Base-by-base conservation (phyloP, 2,329 filamentous ascomycete species). In the Clonostachys solani region DNA sequence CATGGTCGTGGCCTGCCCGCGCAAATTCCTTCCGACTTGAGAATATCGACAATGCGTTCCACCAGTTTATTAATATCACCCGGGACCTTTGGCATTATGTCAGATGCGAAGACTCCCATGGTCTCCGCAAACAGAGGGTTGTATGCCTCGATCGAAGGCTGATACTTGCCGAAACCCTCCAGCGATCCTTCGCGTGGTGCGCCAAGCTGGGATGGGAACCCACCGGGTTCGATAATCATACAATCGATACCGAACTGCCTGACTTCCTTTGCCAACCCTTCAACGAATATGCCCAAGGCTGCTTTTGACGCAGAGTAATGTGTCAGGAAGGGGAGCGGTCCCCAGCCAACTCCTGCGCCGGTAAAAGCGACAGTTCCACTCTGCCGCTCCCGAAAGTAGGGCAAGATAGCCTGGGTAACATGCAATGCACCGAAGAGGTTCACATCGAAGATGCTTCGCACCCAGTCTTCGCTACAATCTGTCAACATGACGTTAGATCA, bases 221-320 rank as follows among this genome's bases (percentile, higher is more conserved):
- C 63, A 4, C 63, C 63, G 38, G 53, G 60, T 48, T 65, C 63
- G 36, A 66, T 58, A 12, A 58, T 56, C 15, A 64, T 57, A 40
- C 55, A 58, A 17, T 50, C 45, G 42, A 66, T 56, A 2, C 56
- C 56, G n/a, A 64, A 46, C 2, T 56, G 50, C 13, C 43, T 42
- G 5, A 61, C 40, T 33, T 66, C 63, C 33, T 62, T 63, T 50
- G 58, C 49, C 8, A 66, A 55, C 3, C 50, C 36, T 47, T 65
- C 63, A 10, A 58, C 58, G 44, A 54, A 61, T 3, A 56, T 42
- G 38, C 53, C 59, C 4, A 61, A 49, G 4, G 58, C 60, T 3
- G 56, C 54, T 38, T 66, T 66, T 23, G 61, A 54, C 6, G 58
- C 54, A 7, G 53, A 52, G 48, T 66, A 66, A 47, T 60, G 54